Evolutionary conservation across 108 stramenopile genomes (phyloP).

Genomic region (Skeletonema costatum): DNA sequence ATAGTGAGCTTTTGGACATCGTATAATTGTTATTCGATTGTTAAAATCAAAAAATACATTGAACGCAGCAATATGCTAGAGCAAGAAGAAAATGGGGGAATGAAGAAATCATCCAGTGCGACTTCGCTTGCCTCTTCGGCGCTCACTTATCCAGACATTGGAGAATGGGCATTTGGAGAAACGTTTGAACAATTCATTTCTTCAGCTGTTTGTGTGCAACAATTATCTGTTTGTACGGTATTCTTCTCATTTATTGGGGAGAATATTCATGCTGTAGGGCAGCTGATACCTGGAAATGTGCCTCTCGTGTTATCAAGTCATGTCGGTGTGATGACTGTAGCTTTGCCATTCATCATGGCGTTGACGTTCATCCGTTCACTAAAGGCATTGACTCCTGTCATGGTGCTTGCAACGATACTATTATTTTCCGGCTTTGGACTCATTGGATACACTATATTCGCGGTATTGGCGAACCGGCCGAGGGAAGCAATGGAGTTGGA

Average conservation of each 20-base stretch:
- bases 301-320: slow-evolving; percentile 26
- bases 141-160: slow-evolving; percentile 72
- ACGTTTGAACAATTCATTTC: slow-evolving; percentile 59
- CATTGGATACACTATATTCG: slow-evolving; percentile 38
- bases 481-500: slow-evolving; percentile 17
- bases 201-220: slow-evolving; percentile 56
- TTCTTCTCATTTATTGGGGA: slow-evolving; percentile 76
- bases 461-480: slow-evolving; percentile 55
- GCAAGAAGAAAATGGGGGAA: slow-evolving; percentile 1
- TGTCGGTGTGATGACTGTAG: slow-evolving; percentile 53
- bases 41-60: slow-evolving; percentile 64
- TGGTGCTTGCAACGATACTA: slow-evolving; percentile 47
- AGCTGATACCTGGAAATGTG: slow-evolving; percentile 7
- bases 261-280: slow-evolving; percentile 60
- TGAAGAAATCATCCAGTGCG: slow-evolving; percentile 15
- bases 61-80: slow-evolving; percentile 5
- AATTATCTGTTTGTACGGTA: slow-evolving; percentile 79
- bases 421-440: slow-evolving; percentile 52
- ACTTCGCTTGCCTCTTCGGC: slow-evolving; percentile 32
- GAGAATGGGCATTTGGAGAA: slow-evolving; percentile 68
- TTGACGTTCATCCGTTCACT: slow-evolving; percentile 58
- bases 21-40: slow-evolving; percentile 70
- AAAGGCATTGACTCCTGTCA: slow-evolving; percentile 58
- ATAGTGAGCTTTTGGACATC: slow-evolving; percentile 55
- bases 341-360: slow-evolving; percentile 53